Evolutionary conservation across 352 stramenopile genomes (phyloP), one percentile per base, ranked within the genome.

Genomic region (Phytophthora colocasiae): DNA sequence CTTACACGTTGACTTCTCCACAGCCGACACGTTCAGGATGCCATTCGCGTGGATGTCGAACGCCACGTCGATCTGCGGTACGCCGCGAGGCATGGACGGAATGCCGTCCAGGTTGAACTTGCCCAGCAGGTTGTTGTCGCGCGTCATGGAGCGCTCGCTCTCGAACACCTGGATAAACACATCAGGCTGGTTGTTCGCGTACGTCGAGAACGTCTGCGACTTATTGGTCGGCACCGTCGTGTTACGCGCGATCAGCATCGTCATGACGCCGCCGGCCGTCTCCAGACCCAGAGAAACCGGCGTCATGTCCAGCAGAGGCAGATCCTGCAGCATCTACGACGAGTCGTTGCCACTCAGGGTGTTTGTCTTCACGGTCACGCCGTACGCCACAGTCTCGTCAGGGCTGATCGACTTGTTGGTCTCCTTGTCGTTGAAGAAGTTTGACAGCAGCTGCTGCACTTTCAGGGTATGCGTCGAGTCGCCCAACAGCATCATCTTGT

Each of bases 1-100:
- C 91, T 98, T 99, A 64, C n/a, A n/a, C 17, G 97, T 99, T 68
- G 90, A 97, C 89, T 99, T 90, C 66, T 90, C 81, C 38, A 90
- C 74, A 19, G 95, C 95, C 54, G 84, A 93, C 22, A 98, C 95
- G 73, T 98, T 97, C 62, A 98, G 76, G 76, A 98, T 97, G 56
- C 91, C 92, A 66, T 86, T 90, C 27, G 79, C 88, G 66, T 97
- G 90, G 64, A 97, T 90, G 52, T 96, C 83, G 66, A 96, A 96
- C 17, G 84, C 95, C 22, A 98, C 85, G 66, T 97, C 82, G 32
- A 97, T 92, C 69, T 96, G 84, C 8, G 89, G 86, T 52, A 93
- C 81, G 63, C 91, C 92, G 69, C 88, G 87, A 12, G 90, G 89
- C 82, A 93, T 93, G 26, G 88, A 87, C 45, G 90, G 87, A 50